Base-by-base conservation (phyloP, 352 stramenopile species). In the Pythium sukuiense region DNA sequence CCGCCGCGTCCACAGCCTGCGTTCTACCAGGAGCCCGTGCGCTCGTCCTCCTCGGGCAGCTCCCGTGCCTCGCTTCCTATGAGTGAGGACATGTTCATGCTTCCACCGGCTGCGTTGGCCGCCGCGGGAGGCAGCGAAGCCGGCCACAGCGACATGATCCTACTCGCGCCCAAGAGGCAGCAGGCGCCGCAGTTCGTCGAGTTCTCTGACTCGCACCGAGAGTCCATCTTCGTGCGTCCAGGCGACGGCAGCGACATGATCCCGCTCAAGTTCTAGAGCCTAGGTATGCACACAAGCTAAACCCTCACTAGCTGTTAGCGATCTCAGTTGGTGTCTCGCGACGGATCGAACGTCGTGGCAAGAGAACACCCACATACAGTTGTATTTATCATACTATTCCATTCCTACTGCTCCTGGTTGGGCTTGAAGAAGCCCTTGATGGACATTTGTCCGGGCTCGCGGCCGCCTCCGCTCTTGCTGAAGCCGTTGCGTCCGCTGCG, bases 231-330 rank as follows among this genome's bases (percentile, higher is more conserved):
- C 30, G 66, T 55, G 35, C 70, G 63, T 5, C 49, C 70, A 0
- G 61, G 70, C 41, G 65, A 79, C 39, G 59, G 74, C 50, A 76
- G 62, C 13, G 80, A 89, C 52, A 89, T 89, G 80, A 89, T 89
- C 35, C 78, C 75, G 33, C 63, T 89, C 14, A 59, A 76, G 27
- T 73, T 89, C 20, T 80, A 64, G 39, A 20, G 13, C n/a, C 24
- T 6, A 6, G 48, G 20, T 24, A 24, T 24, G 20, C 20, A 55
- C 0, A 11, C 18, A 0, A 18, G 46, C 18, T 27, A n/a, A 49
- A 49, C 43, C 5, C n/a, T 16, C 14, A 54, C 13, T 54, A 54
- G n/a, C 41, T 37, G 26, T 39, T 57, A 39, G 24, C 50, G 11
- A 26, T 24, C 50, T 39, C 26, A 16, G 13, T 7, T 43, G 32